Percentiles rank a stretch among this genome's conserved stretches.
phyloP scores from a whole-genome alignment of 2,329 filamentous ascomycete genomes.

The Trichoderma arundinaceum region DNA sequence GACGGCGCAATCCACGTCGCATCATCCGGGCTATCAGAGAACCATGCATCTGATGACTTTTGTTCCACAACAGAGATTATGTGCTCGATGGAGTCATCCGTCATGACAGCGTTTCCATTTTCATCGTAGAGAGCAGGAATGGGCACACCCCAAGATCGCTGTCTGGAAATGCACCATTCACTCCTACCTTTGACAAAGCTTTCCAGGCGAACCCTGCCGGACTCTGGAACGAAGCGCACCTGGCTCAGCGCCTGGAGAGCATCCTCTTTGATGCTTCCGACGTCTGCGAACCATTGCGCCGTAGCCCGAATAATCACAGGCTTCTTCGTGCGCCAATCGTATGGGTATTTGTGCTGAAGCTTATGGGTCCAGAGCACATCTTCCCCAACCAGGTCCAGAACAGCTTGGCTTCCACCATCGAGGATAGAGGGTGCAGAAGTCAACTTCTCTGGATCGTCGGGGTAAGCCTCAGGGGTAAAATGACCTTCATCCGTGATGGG shows the following conservation, averaged over 20 bases:
- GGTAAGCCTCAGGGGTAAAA: slow-evolving; percentile 81
- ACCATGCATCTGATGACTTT: slow-evolving; percentile 91
- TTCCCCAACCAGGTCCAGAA: slow-evolving; percentile 70
- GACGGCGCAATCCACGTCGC: slow-evolving; percentile 74
- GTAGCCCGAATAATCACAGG: slow-evolving; percentile 92
- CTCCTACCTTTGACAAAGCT: slow-evolving; percentile 86
- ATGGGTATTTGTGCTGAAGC: slow-evolving; percentile 91
- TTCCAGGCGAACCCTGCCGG: slow-evolving; percentile 74
- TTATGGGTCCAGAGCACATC: slow-evolving; percentile 72
- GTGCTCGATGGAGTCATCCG: slow-evolving; percentile 77
- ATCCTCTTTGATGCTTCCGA: slow-evolving; percentile 77
- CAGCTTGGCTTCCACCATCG: slow-evolving; percentile 68
- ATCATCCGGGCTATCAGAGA: slow-evolving; percentile 80
- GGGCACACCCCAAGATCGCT: slow-evolving; percentile 94
- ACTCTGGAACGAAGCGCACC: slow-evolving; percentile 79
- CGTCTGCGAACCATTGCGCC: slow-evolving; percentile 97
- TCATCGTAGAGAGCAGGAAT: slow-evolving; percentile 87
- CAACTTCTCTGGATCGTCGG: slow-evolving; percentile 69
- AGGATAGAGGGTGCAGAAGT: slow-evolving; percentile 72
- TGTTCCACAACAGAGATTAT: slow-evolving; percentile 79
- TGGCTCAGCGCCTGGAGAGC: slow-evolving; percentile 72
- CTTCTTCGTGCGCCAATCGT: slow-evolving; percentile 95
- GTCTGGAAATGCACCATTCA: slow-evolving; percentile 98
- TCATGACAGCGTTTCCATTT: slow-evolving; percentile 77
- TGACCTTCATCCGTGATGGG: slow-evolving; percentile 82